Evolutionary conservation across 148 eudicot genomes (phyloP).

Genomic region (Chenopodium formosanum): DNA sequence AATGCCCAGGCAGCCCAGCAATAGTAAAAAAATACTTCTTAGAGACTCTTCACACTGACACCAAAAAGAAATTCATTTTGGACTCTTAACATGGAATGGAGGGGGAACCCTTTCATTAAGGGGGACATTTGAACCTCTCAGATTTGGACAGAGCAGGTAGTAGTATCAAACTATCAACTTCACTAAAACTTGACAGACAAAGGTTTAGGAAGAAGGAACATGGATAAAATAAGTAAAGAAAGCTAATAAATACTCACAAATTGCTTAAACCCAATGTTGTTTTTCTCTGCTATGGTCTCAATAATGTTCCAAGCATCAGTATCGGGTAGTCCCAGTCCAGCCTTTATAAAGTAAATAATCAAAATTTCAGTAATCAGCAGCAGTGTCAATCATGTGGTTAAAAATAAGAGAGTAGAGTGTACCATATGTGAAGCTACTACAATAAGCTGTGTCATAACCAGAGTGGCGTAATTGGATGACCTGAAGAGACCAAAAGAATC

Average conservation of each 20-base stretch:
- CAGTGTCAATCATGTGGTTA: not conserved
- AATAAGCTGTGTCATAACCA: conserved; percentile 74
- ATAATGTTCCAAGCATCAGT: conserved; percentile 86
- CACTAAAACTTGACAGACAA: not conserved
- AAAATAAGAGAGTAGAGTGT: conserved; percentile 21
- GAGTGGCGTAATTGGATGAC: conserved; percentile 82
- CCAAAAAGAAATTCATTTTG: not conserved
- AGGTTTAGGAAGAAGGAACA: not conserved
- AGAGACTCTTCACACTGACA: not conserved
- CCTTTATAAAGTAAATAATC: conserved; percentile 44
- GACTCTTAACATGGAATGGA: not conserved
- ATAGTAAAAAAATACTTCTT: too few relatives aligned
- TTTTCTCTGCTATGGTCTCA: conserved; percentile 95
- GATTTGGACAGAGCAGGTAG: not conserved
- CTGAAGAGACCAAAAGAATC: conserved; percentile 42
- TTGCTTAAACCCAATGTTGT: conserved; percentile 92
- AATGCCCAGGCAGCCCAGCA: too few relatives aligned
- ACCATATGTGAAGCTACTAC: conserved; percentile 88
- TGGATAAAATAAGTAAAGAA: conserved; percentile 2
- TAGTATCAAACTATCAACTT: not conserved
- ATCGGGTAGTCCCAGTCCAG: conserved; percentile 95
- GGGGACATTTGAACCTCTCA: not conserved
- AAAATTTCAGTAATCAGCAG: conserved; percentile 1
- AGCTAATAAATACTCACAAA: conserved; percentile 52
- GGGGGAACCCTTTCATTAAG: not conserved